Conservation (phyloP, 805 yeast genomes). For the Saccharomycopsis capsularis region DNA sequence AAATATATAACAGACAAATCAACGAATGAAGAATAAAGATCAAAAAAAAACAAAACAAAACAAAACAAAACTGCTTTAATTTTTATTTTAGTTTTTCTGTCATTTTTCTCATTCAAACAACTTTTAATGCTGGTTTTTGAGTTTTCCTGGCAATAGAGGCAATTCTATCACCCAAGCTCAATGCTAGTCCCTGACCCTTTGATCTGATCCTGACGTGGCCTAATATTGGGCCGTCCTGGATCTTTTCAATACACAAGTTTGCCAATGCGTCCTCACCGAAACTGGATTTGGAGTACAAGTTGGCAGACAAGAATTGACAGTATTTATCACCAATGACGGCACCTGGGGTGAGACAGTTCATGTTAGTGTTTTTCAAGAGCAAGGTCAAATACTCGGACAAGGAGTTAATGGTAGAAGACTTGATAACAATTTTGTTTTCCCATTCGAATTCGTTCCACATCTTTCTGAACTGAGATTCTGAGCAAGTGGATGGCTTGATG, state of each 20-base stretch:
- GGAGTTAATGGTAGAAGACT: slow-evolving; percentile 49
- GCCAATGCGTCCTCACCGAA: slow-evolving; percentile 98
- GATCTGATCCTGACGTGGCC: slow-evolving; percentile 97
- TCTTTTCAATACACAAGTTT: slow-evolving; percentile 85
- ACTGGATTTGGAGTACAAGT: slow-evolving; percentile 82
- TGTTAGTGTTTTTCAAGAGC: slow-evolving; percentile 77
- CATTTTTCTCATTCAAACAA: slow-evolving; percentile 6
- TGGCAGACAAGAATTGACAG: slow-evolving; percentile 89
- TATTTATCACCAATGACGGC: slow-evolving; percentile 77
- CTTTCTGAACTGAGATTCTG: slow-evolving; percentile 83
- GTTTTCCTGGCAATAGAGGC: slow-evolving; percentile 68
- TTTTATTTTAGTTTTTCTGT: too few relatives aligned
- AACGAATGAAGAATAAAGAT: too few relatives aligned
- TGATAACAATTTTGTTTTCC: slow-evolving; percentile 95
- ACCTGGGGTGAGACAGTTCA: slow-evolving; percentile 89
- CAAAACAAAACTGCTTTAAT: too few relatives aligned
- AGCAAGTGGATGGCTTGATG: slow-evolving; percentile 87
- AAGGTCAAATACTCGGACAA: slow-evolving; percentile 74
- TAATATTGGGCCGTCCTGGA: slow-evolving; percentile 62
- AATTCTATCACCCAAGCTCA: slow-evolving; percentile 89
- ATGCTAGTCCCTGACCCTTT: slow-evolving; percentile 95
- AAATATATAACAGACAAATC: too few relatives aligned
- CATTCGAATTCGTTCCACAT: slow-evolving; percentile 99
- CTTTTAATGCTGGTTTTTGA: slow-evolving; percentile 15
- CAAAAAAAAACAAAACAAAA: too few relatives aligned